These are phyloP conservation scores for Medicago ruthenica DNA, from an alignment of 306 rosid genomes.

Conservation along the genomic window DNA sequence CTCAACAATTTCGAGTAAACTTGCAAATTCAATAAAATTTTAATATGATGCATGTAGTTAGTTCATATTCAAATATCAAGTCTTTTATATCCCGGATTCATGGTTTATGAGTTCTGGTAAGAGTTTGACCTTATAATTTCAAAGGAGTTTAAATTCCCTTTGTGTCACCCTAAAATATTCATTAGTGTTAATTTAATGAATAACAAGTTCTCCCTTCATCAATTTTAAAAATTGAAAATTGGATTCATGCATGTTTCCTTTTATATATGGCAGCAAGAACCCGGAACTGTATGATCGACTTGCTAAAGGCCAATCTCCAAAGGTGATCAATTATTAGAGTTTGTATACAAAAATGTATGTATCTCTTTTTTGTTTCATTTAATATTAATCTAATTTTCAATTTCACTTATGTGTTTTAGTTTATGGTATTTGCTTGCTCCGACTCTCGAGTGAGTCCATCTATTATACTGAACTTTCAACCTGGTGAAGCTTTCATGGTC, in stretches of 20 bases:
- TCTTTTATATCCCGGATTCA: not conserved
- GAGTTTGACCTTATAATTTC: no score
- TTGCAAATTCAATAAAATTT: not conserved
- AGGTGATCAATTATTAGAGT: conserved; percentile 45
- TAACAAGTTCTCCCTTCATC: no score
- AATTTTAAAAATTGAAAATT: no score
- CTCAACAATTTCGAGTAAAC: conserved; percentile 53
- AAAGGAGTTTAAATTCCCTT: not conserved
- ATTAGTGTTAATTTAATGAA: no score
- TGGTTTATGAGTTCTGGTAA: no score
- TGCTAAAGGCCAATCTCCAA: conserved; percentile 58
- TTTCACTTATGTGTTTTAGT: conserved; percentile 40
- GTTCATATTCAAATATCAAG: not conserved
- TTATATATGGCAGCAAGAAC: conserved; percentile 47
- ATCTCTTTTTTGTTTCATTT: not conserved
- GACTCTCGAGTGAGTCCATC: conserved; percentile 82
- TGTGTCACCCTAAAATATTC: no score
- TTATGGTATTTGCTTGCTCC: conserved; percentile 74
- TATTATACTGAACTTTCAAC: conserved; percentile 56
- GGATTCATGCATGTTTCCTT: no score
- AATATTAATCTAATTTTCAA: not conserved
- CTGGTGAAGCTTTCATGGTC: conserved; percentile 71
- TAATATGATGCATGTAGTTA: not conserved
- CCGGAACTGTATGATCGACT: conserved; percentile 30
- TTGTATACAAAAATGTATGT: not conserved